A percentile compares a stretch with the other conserved stretches of the same genome.
These are phyloP conservation scores for Herpomyces periplanetae DNA, from an alignment of 2,329 filamentous ascomycete species.

Conservation along the genomic window DNA sequence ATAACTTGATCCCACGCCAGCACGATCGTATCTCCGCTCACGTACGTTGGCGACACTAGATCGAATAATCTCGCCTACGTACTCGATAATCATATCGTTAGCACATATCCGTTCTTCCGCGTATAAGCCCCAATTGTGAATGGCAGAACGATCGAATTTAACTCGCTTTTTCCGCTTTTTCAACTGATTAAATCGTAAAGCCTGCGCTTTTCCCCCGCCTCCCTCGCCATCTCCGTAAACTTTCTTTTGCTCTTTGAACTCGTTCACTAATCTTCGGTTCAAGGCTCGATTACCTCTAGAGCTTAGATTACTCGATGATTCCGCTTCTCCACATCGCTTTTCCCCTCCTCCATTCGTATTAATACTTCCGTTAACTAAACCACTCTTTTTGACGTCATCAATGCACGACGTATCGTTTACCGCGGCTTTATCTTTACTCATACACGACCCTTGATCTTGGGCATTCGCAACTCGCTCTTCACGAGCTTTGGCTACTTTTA, in stretches of 20 bases:
- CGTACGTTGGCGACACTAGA: conserved; percentile 92
- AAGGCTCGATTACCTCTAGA: conserved; percentile 80
- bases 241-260: conserved; percentile 79
- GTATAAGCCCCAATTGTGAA: conserved; percentile 94
- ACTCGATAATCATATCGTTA: conserved; percentile 99
- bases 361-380: no score
- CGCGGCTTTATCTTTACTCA: no score
- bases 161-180: conserved; percentile 99
- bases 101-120: conserved; percentile 87
- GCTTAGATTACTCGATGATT: no score
- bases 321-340: no score
- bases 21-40: conserved; percentile 65
- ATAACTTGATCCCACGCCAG: conserved; percentile 85
- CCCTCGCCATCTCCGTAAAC: conserved; percentile 23
- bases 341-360: no score
- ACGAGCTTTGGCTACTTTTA: conserved; percentile 64
- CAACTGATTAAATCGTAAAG: conserved; percentile 86
- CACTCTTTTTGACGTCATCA: no score
- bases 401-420: no score
- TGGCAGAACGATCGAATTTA: conserved; percentile 81
- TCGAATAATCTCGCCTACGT: conserved; percentile 82
- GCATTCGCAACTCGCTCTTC: conserved; percentile 56
- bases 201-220: no score
- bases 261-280: conserved; percentile 68
- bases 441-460: conserved; percentile 15